Evolutionary conservation across 2,329 filamentous ascomycete genomes (phyloP), one percentile per base, ranked within the genome.

Genomic region (Pseudocercospora pini-densiflorae): DNA sequence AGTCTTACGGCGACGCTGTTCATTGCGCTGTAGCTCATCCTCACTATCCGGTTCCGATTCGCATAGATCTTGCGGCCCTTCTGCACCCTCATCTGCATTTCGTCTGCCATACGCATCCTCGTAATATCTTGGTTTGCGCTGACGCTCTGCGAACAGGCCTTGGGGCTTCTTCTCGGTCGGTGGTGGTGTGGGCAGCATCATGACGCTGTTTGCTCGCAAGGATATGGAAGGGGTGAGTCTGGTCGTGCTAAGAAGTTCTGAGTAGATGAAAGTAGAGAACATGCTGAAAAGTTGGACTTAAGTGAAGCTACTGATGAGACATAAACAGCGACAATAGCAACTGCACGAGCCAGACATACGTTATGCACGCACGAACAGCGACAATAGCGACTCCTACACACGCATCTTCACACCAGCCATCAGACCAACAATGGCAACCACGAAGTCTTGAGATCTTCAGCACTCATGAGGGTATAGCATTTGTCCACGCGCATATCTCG

Each of bases 1-100:
- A 5, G 24, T 31, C 49, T 67, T 63, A 54, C 14, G 23, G 24
- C 55, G 55, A 58, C 10, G 33, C 31, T 58, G 54, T 31, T 36
- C 54, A 40, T 33, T 9, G 5, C 31, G 54, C 8, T 58, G 55
- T 31, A 40, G 8, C 24, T 70, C 63, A n/a, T 69, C 61, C 21
- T 72, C 71, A 29, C 66, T 71, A 33, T 71, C 64, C 12, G 65
- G 53, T 16, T 74, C 72, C 23, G 65, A 68, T n/a, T 74, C 72
- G 66, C 72, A 75, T 2, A 33, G 10, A 19, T 75, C 70, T 12
- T 65, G 33, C 12, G 36, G 14, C 9, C 55, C 58, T 40, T 71
- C 72, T 31, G 66, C 54, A 6, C 43, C 53, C 33, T 74, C 72
- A 21, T 72, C 69, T 6, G 57, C 21, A 61, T 70, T 69, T 23